Evolutionary conservation across 805 yeast genomes (phyloP), one percentile per base, ranked within the genome.

Genomic region (Sugiyamaella americana): DNA sequence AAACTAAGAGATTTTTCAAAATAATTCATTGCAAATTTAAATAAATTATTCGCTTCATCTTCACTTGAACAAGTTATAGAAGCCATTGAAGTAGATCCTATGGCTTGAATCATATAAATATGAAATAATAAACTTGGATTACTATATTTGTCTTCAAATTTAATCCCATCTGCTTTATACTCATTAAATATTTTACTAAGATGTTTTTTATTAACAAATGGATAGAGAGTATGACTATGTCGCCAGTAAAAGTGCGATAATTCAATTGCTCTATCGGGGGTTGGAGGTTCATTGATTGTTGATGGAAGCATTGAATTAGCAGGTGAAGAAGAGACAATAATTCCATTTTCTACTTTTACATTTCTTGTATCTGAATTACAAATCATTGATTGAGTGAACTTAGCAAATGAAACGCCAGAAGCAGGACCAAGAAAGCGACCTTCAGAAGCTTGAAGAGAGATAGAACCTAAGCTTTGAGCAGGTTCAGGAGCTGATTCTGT

Each of bases 41-140:
- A 67, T 41, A 74, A 67, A 44, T 63, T 69, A 37, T 66, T 71
- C 36, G 72, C 68, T 35, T 54, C 57, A 19, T 53, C 56, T 32
- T 54, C 56, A 19, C 37, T 42, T 2, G 48, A 34, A n/a, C 50
- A 46, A 8, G 47, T 53, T 19, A 54, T 47, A 4, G 56, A 52
- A 16, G 57, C 71, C 42, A 77, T 58, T 2, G 78, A 70, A 6
- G 78, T 72, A 46, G 78, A 74, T 1, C 82, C 81, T 37, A 75
- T 72, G 3, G 79, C 77, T 62, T 75, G 65, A 2, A 75, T 69
- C 75, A 78, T 72, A 56, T 69, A 71, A 8, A 76, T 52, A 58
- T 77, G 75, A 51, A 75, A 76, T 20, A 65, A 59, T 56, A 55
- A 51, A 18, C 39, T 41, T 11, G 56, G 54, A 32, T 51, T 52